These are phyloP conservation scores for Kockiozyma suomiensis DNA, from an alignment of 805 yeast species.

Conservation along the genomic window DNA sequence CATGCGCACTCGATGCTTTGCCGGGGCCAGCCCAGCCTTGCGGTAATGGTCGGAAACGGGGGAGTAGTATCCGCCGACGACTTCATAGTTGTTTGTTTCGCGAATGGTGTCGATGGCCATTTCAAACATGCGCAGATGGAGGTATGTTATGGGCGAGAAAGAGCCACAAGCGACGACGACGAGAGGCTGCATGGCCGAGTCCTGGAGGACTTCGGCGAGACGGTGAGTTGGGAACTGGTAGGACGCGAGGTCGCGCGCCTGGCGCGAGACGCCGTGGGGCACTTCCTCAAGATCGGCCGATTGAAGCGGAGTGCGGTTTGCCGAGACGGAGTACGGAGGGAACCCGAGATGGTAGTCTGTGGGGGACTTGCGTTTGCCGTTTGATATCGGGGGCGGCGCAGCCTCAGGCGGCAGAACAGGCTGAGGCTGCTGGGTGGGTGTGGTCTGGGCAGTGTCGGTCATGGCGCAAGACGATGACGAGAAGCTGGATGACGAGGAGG, in stretches of 20 bases:
- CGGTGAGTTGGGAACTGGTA: constrained; percentile 85
- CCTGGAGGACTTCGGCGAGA: constrained; percentile 31
- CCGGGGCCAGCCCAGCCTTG: constrained; percentile 88
- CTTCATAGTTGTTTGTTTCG: constrained; percentile 92
- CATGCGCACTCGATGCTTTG: constrained; percentile 93
- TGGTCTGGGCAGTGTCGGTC: not conserved
- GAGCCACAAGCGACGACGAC: constrained; percentile 98
- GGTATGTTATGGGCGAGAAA: constrained; percentile 91
- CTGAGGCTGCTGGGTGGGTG: not conserved
- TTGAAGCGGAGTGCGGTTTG: constrained; percentile 46
- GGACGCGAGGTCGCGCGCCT: constrained; percentile 67
- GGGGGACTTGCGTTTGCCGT: constrained; percentile 24
- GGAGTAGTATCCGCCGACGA: constrained; percentile 92
- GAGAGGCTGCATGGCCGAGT: constrained; percentile 70
- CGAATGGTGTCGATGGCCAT: constrained; percentile 95
- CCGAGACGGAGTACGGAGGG: constrained; percentile 32
- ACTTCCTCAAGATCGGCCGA: constrained; percentile 96
- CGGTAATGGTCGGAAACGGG: constrained; percentile 85
- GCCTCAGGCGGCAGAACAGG: not conserved
- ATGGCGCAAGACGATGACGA: constrained; percentile 2
- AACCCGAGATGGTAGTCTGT: constrained; percentile 11
- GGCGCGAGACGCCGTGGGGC: constrained; percentile 90
- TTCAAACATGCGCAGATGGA: constrained; percentile 92
- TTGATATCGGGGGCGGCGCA: not conserved
- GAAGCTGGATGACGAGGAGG: constrained; percentile 2